Conservation (phyloP, 2,329 filamentous ascomycete genomes). For the Sarocladium oryzae region DNA sequence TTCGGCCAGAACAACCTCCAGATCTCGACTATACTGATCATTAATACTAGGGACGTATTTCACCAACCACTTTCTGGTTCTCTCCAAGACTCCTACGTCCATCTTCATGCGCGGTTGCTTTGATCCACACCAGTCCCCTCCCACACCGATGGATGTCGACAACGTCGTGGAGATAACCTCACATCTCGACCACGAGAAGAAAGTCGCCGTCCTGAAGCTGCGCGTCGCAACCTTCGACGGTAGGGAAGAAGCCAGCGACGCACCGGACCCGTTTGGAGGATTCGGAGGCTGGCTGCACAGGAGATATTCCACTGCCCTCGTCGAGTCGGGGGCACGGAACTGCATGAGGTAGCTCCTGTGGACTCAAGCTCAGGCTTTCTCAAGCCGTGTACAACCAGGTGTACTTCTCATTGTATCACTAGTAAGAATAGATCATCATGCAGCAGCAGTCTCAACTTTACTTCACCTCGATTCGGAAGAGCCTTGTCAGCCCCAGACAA, state of each 20-base stretch:
- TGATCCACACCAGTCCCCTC: constrained; percentile 6
- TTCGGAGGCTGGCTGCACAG: constrained; percentile 2
- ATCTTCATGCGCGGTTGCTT: constrained; percentile 9
- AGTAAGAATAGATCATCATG: not conserved
- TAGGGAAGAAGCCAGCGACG: not conserved
- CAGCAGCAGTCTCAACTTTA: no score
- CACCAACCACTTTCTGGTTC: not conserved
- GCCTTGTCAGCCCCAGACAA: no score
- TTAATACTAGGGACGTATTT: not conserved
- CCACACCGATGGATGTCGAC: not conserved
- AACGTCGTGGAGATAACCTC: constrained; percentile 2
- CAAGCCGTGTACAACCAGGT: not conserved
- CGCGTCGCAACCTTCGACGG: constrained; percentile 5
- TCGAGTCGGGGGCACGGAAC: constrained; percentile 5
- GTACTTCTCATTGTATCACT: not conserved
- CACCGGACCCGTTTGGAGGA: constrained; percentile 6
- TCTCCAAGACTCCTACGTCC: not conserved
- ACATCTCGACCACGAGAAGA: not conserved
- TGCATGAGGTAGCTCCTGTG: not conserved
- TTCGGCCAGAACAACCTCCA: no score
- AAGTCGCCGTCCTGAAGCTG: not conserved
- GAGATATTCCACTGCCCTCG: constrained; percentile 7
- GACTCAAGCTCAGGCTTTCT: no score
- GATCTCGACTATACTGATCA: no score
- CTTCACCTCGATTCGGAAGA: no score